Percentiles rank a stretch among this genome's conserved stretches.
phyloP scores from a whole-genome alignment of 345 rosid species.

The Euphorbia tirucalli region DNA sequence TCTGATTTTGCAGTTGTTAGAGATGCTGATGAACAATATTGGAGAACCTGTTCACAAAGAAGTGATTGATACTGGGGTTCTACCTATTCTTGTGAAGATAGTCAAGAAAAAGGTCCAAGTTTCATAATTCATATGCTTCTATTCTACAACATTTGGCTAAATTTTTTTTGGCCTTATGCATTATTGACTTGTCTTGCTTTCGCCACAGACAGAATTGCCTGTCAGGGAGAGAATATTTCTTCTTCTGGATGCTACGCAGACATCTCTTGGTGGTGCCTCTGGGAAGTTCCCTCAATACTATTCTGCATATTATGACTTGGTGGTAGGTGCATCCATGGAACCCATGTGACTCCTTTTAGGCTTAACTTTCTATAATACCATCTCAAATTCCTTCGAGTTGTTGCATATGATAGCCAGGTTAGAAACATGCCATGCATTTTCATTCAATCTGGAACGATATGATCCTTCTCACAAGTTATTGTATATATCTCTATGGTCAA shows the following conservation, averaged over 20 bases:
- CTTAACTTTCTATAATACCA: not conserved
- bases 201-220: conserved; percentile 69
- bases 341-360: not conserved
- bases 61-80: conserved; percentile 72
- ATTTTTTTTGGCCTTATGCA: conserved; percentile 14
- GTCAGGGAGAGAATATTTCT: conserved; percentile 87
- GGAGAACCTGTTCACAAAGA: conserved; percentile 75
- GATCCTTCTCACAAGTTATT: not conserved
- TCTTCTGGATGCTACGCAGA: conserved; percentile 96
- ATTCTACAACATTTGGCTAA: conserved; percentile 11
- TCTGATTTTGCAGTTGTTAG: conserved; percentile 60
- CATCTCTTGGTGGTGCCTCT: conserved; percentile 83
- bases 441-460: not conserved
- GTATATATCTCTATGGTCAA: not conserved
- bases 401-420: not conserved
- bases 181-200: conserved; percentile 11
- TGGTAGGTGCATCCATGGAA: conserved; percentile 57
- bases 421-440: not conserved
- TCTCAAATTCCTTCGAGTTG: not conserved
- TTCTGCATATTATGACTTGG: conserved; percentile 75
- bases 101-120: conserved; percentile 82
- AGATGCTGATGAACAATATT: conserved; percentile 93
- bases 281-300: conserved; percentile 93
- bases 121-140: not conserved
- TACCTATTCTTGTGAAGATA: conserved; percentile 81